phyloP scores from a whole-genome alignment of 2,329 filamentous ascomycete species.

The Beauveria scarabaeidicola region DNA sequence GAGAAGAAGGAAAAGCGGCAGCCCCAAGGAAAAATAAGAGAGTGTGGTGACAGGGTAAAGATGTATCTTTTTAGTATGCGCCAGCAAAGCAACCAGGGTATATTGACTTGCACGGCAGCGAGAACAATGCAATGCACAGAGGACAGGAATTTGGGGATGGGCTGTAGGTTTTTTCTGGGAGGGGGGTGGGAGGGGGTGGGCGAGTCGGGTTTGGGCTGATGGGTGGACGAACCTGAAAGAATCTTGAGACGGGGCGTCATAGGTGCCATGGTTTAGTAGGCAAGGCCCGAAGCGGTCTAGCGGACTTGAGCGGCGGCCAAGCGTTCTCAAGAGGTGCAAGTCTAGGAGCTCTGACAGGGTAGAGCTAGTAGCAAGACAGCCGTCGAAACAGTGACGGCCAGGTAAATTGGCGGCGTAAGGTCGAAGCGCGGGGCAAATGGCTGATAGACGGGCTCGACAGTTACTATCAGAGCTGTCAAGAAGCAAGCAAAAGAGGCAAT shows the following conservation, averaged over 20 bases:
- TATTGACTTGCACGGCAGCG: background rate
- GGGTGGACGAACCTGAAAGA: constrained; percentile 48
- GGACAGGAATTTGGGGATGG: background rate
- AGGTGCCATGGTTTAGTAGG: constrained; percentile 46
- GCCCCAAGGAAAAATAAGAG: background rate
- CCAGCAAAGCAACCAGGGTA: constrained; percentile 7
- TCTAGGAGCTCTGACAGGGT: background rate
- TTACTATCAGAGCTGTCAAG: background rate
- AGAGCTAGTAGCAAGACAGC: background rate
- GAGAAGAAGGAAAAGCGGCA: background rate
- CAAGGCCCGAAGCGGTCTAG: constrained; percentile 29
- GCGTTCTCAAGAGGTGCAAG: constrained; percentile 1
- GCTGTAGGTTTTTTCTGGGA: constrained; percentile 8
- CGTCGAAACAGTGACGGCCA: background rate
- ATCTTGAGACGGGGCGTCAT: constrained; percentile 51
- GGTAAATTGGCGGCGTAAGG: background rate
- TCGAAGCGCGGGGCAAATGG: background rate
- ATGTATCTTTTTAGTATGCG: constrained; percentile 5
- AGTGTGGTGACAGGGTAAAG: background rate
- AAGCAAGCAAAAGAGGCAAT: constrained; percentile 1
- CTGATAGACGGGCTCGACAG: background rate
- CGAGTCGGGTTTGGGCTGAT: constrained; percentile 13
- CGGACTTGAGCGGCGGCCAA: constrained; percentile 12
- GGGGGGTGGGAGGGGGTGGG: constrained; percentile 9
- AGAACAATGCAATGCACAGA: constrained; percentile 7